These are phyloP conservation scores for Copromyces sp. DNA, from an alignment of 495 filamentous ascomycete genomes.

Conservation along the genomic window DNA sequence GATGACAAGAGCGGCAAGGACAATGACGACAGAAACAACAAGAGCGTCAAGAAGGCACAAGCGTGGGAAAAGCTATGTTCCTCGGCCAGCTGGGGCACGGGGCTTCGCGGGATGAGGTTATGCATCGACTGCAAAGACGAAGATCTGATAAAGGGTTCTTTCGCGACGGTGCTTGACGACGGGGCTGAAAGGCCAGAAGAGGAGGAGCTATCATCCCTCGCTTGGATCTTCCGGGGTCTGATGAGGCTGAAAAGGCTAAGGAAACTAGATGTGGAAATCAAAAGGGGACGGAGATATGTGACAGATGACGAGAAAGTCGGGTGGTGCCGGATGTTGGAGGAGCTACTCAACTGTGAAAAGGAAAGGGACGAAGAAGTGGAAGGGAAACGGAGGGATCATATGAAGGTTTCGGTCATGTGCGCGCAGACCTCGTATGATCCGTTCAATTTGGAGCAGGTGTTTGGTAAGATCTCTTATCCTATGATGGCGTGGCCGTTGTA, in stretches of 20 bases:
- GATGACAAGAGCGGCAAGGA: background rate
- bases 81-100: constrained; percentile 11
- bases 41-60: background rate
- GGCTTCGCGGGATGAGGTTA: constrained; percentile 20
- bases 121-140: background rate
- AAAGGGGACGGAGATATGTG: background rate
- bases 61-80: constrained; percentile 24
- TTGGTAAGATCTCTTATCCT: background rate
- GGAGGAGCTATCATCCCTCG: background rate
- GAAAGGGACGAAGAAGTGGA: background rate
- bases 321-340: constrained; percentile 3
- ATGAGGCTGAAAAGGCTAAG: constrained; percentile 4
- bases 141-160: background rate
- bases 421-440: background rate
- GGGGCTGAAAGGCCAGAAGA: background rate
- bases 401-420: background rate
- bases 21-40: too few relatives aligned
- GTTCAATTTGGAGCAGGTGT: background rate
- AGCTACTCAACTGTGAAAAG: background rate
- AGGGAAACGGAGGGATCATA: background rate
- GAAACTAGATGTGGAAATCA: constrained; percentile 10
- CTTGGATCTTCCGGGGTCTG: constrained; percentile 5
- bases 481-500: background rate
- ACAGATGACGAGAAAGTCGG: background rate
- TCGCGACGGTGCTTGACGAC: background rate